Evolutionary conservation across 1,284 basidiomycete genomes (phyloP).

Genomic region (Moesziomyces parantarcticus): DNA sequence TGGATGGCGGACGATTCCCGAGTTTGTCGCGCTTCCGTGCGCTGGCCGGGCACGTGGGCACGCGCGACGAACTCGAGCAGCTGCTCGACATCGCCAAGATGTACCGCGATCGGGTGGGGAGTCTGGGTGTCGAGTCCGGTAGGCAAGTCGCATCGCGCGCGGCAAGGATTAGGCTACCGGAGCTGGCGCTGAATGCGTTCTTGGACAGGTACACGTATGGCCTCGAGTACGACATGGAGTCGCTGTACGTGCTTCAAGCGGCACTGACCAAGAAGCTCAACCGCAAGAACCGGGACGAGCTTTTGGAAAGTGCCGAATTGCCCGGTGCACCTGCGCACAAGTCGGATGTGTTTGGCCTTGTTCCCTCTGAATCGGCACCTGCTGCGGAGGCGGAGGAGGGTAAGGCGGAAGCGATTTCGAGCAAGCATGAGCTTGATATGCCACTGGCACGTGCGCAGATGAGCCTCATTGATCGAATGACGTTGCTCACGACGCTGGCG

Average conservation of each 20-base stretch:
- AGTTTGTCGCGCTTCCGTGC: constrained; percentile 10
- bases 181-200: constrained; percentile 40
- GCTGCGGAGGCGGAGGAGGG: constrained; percentile 4
- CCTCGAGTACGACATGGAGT: constrained; percentile 24
- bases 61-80: constrained; percentile 12
- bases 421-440: constrained; percentile 28
- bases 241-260: constrained; percentile 21
- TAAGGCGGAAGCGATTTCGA: constrained; percentile 23
- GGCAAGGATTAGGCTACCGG: constrained; percentile 12
- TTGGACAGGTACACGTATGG: constrained; percentile 35
- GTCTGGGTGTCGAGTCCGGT: constrained; percentile 13
- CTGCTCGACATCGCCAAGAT: constrained; percentile 26
- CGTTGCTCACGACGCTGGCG: constrained; percentile 17
- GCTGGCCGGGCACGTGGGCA: constrained; percentile 11
- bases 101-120: constrained; percentile 38
- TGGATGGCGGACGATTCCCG: constrained; percentile 26
- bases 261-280: constrained; percentile 18
- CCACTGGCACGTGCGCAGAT: constrained; percentile 32
- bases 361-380: background rate
- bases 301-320: constrained; percentile 22
- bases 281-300: constrained; percentile 5
- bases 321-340: constrained; percentile 22
- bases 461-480: constrained; percentile 40
- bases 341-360: constrained; percentile 21
- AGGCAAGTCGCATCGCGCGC: constrained; percentile 8